Conservation (phyloP, 1,284 basidiomycete genomes). For the Ustilago tritici region DNA sequence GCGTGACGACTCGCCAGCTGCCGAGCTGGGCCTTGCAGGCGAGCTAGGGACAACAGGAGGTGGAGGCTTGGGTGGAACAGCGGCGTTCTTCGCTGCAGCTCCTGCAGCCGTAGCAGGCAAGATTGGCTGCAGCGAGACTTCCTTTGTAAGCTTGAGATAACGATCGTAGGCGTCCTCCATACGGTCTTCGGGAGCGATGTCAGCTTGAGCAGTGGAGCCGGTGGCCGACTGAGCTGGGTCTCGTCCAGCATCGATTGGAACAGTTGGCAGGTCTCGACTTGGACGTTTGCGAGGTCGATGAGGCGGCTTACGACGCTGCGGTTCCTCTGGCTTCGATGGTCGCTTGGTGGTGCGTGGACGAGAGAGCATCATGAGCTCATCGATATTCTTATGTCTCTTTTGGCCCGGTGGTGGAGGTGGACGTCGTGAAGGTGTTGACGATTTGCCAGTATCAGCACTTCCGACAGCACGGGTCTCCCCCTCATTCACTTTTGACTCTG, state of each 20-base stretch:
- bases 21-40: constrained; percentile 21
- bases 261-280: constrained; percentile 52
- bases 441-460: constrained; percentile 4
- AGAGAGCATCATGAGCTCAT: constrained; percentile 49
- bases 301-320: constrained; percentile 42
- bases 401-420: constrained; percentile 50
- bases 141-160: constrained; percentile 74
- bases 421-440: constrained; percentile 25
- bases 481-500: constrained; percentile 1
- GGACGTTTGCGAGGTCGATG: constrained; percentile 34
- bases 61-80: constrained; percentile 20
- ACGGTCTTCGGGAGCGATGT: constrained; percentile 59
- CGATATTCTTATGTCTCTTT: constrained; percentile 43
- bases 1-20: constrained; percentile 31
- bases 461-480: constrained; percentile 1
- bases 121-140: constrained; percentile 51
- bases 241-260: constrained; percentile 8
- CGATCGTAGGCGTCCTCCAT: constrained; percentile 90
- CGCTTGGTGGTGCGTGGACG: constrained; percentile 38
- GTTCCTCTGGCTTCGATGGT: constrained; percentile 48
- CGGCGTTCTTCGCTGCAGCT: constrained; percentile 13
- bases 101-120: constrained; percentile 30
- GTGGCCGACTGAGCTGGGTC: neutral
- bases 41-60: constrained; percentile 23
- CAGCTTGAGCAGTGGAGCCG: neutral